These are phyloP conservation scores for Leucocoprinus sp. DNA, from an alignment of 768 basidiomycete genomes.

Conservation along the genomic window DNA sequence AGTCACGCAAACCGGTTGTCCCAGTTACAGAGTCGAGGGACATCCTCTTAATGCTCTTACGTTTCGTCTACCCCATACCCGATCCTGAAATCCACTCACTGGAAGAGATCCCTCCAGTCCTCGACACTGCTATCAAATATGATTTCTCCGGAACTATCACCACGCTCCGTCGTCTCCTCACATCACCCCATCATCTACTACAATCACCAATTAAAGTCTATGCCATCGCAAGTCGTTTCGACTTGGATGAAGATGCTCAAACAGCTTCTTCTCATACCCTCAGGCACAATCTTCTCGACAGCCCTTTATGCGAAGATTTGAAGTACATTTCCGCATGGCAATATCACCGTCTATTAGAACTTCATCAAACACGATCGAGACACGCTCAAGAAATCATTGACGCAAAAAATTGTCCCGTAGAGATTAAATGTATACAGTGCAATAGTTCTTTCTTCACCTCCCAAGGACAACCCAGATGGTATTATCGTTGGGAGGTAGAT, in stretches of 20 bases:
- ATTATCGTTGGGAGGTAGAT: constrained; percentile 48
- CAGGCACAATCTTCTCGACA: constrained; percentile 41
- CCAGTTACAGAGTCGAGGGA: constrained; percentile 44
- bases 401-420: constrained; percentile 24
- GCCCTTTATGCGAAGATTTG: constrained; percentile 53
- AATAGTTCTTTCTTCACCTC: constrained; percentile 40
- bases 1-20: constrained; percentile 33
- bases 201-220: constrained; percentile 53
- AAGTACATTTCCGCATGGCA: constrained; percentile 60
- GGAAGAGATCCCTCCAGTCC: constrained; percentile 42
- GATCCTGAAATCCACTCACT: constrained; percentile 44
- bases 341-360: constrained; percentile 54
- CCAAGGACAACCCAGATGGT: constrained; percentile 57
- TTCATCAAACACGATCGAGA: constrained; percentile 46
- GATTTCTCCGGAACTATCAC: constrained; percentile 42
- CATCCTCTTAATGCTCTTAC: constrained; percentile 42
- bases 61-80: constrained; percentile 53
- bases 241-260: constrained; percentile 54
- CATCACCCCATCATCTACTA: constrained; percentile 40
- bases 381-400: constrained; percentile 42
- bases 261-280: constrained; percentile 56
- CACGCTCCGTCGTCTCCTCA: constrained; percentile 42
- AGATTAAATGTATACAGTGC: constrained; percentile 62
- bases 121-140: constrained; percentile 56
- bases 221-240: constrained; percentile 60